phyloP scores from a whole-genome alignment of 1,284 basidiomycete species.

The Ganoderma multipileum region DNA sequence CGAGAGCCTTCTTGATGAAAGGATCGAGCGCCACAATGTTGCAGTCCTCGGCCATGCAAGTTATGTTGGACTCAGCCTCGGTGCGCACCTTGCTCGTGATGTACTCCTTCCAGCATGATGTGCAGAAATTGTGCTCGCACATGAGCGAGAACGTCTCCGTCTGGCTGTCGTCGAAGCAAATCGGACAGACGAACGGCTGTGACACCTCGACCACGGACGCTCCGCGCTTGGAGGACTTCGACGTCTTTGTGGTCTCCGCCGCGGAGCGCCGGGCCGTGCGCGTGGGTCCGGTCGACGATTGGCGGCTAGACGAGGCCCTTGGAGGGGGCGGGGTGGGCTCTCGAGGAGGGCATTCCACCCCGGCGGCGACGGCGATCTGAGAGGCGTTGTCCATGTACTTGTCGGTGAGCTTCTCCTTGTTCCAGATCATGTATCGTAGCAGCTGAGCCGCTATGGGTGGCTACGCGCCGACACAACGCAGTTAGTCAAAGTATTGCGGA shows the following conservation, averaged over 20 bases:
- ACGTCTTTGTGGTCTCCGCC: constrained; percentile 43
- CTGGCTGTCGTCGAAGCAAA: constrained; percentile 87
- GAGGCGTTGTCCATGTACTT: constrained; percentile 92
- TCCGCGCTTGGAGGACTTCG: constrained; percentile 38
- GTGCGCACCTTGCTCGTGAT: constrained; percentile 86
- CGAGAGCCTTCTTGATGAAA: constrained; percentile 59
- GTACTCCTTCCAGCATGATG: constrained; percentile 89
- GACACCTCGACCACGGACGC: constrained; percentile 40
- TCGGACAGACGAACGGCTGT: constrained; percentile 79
- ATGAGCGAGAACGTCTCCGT: constrained; percentile 68
- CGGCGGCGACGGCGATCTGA: constrained; percentile 75
- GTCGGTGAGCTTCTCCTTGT: constrained; percentile 95
- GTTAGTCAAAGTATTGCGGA: background rate
- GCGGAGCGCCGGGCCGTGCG: constrained; percentile 53
- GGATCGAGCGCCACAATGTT: constrained; percentile 74
- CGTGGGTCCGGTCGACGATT: constrained; percentile 33
- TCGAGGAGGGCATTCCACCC: constrained; percentile 49
- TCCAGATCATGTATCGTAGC: constrained; percentile 91
- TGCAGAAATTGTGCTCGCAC: constrained; percentile 87
- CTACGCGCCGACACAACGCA: constrained; percentile 38
- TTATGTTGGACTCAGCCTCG: constrained; percentile 88
- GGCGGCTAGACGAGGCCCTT: constrained; percentile 34
- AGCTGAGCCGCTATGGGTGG: constrained; percentile 69
- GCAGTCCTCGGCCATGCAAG: constrained; percentile 96
- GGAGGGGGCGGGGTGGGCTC: constrained; percentile 35